Evolutionary conservation across 768 basidiomycete genomes (phyloP).

Genomic region (Cystobasidiopsis lactophilus): DNA sequence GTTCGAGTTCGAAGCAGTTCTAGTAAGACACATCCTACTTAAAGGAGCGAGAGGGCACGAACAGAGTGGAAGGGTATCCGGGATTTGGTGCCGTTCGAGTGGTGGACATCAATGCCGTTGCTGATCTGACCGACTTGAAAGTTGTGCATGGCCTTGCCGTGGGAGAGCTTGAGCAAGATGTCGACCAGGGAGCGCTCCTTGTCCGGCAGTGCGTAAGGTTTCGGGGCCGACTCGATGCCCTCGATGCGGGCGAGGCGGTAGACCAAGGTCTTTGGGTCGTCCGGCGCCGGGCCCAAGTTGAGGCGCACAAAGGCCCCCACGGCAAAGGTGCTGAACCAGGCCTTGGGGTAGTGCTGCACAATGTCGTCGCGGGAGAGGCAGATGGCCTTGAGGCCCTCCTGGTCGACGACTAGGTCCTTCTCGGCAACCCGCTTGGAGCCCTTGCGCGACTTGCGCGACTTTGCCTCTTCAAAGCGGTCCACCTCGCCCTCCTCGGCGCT

Average conservation of each 20-base stretch:
- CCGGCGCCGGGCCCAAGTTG: slow-evolving; percentile 40
- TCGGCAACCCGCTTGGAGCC: slow-evolving; percentile 19
- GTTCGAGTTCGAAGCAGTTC: slow-evolving; percentile 6
- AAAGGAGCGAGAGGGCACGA: no score
- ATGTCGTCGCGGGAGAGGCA: slow-evolving; percentile 47
- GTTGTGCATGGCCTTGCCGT: slow-evolving; percentile 40
- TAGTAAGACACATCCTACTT: neutral
- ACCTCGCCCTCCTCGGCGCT: slow-evolving; percentile 25
- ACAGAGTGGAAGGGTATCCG: no score
- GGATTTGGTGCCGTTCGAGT: no score
- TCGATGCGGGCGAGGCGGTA: slow-evolving; percentile 66
- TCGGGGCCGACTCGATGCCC: slow-evolving; percentile 28
- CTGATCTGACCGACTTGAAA: slow-evolving; percentile 75
- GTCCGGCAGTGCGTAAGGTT: slow-evolving; percentile 4
- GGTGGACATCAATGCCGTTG: no score
- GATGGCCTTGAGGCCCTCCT: slow-evolving; percentile 40
- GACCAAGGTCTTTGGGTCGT: slow-evolving; percentile 33
- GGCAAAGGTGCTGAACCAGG: slow-evolving; percentile 70
- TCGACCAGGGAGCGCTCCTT: slow-evolving; percentile 24
- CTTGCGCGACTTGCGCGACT: slow-evolving; percentile 29
- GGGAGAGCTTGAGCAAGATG: slow-evolving; percentile 48
- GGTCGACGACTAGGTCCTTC: slow-evolving; percentile 32
- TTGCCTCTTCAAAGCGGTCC: slow-evolving; percentile 42
- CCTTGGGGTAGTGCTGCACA: slow-evolving; percentile 45
- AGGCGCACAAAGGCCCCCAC: slow-evolving; percentile 33